Evolutionary conservation across 2,329 filamentous ascomycete species (phyloP).

Genomic region (Endoconidiophora laricicola): DNA sequence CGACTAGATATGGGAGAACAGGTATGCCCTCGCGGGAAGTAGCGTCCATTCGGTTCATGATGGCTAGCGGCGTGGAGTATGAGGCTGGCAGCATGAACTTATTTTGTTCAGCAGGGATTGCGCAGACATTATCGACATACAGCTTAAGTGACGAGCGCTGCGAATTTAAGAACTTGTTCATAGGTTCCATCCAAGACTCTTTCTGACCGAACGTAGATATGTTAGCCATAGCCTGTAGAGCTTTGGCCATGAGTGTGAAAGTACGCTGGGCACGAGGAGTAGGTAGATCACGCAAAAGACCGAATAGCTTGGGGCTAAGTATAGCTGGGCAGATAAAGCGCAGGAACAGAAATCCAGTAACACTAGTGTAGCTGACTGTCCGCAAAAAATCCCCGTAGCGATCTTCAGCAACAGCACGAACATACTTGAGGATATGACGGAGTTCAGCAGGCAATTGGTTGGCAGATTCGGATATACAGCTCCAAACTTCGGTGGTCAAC

Average conservation of each 20-base stretch:
- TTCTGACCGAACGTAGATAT: conserved; percentile 84
- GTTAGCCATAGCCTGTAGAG: conserved; percentile 78
- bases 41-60: conserved; percentile 64
- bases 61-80: conserved; percentile 85
- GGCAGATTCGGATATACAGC: conserved; percentile 60
- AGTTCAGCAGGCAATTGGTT: conserved; percentile 64
- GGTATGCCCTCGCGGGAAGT: conserved; percentile 83
- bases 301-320: conserved; percentile 85
- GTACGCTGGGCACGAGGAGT: conserved; percentile 70
- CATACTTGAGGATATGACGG: conserved; percentile 73
- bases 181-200: conserved; percentile 97
- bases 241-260: conserved; percentile 82
- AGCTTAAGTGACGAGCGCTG: conserved; percentile 69
- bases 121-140: conserved; percentile 75
- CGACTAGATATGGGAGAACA: conserved; percentile 80
- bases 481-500: conserved; percentile 72
- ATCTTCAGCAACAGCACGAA: conserved; percentile 82
- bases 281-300: conserved; percentile 67
- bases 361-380: conserved; percentile 81
- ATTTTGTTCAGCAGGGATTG: conserved; percentile 55
- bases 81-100: conserved; percentile 34
- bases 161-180: conserved; percentile 71
- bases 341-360: conserved; percentile 86
- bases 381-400: conserved; percentile 85
- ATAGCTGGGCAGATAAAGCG: conserved; percentile 96